These are phyloP conservation scores for Bacterosira constricta DNA, from an alignment of 108 stramenopile species.

Conservation along the genomic window DNA sequence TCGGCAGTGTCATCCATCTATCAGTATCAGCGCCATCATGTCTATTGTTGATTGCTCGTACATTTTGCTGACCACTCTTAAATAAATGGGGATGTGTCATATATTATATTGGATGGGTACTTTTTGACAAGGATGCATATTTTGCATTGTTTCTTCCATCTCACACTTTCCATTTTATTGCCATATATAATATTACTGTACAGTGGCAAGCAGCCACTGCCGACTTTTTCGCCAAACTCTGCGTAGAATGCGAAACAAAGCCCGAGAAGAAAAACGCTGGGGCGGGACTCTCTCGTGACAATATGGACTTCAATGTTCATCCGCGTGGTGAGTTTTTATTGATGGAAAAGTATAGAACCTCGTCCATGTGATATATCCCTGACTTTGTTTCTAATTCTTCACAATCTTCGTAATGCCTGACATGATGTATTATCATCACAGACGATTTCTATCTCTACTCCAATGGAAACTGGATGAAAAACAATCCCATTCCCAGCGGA, in stretches of 20 bases:
- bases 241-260: constrained; percentile 49
- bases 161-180: too few relatives aligned
- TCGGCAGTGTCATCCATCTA: neutral
- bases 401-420: neutral
- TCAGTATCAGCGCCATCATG: too few relatives aligned
- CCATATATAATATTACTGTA: too few relatives aligned
- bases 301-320: constrained; percentile 57
- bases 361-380: neutral
- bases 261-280: neutral
- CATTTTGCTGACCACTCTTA: too few relatives aligned
- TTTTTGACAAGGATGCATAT: too few relatives aligned
- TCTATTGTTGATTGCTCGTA: too few relatives aligned
- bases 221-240: constrained; percentile 62
- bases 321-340: constrained; percentile 13
- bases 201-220: constrained; percentile 61
- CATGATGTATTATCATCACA: constrained; percentile 10
- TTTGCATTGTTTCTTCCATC: too few relatives aligned
- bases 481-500: constrained; percentile 83
- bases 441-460: constrained; percentile 70
- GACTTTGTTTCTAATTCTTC: neutral
- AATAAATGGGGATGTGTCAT: too few relatives aligned
- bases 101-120: too few relatives aligned
- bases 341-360: too few relatives aligned
- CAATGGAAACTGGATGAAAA: constrained; percentile 76
- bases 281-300: constrained; percentile 42